Percentiles rank a stretch among this genome's conserved stretches.
These are phyloP conservation scores for Trichoderma brevicompactum DNA, from an alignment of 2,329 filamentous ascomycete species.

Conservation along the genomic window DNA sequence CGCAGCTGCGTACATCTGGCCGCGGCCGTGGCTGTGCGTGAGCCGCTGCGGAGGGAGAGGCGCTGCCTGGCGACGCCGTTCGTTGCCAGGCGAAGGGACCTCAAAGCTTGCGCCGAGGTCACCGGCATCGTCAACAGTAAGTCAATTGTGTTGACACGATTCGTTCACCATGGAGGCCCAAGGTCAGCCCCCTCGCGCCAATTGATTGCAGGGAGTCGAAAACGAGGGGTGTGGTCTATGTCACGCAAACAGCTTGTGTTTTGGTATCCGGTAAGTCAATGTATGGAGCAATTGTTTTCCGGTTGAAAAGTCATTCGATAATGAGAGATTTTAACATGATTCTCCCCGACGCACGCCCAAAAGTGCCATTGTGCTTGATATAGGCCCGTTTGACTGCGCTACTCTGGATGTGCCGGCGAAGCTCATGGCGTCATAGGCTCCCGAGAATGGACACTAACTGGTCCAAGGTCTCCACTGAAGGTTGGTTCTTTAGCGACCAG, in stretches of 20 bases:
- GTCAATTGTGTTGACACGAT: constrained; percentile 17
- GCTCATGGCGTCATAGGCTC: constrained; percentile 25
- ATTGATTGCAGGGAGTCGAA: constrained; percentile 11
- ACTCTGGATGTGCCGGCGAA: constrained; percentile 16
- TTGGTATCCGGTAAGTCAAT: background rate
- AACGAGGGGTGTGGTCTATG: background rate
- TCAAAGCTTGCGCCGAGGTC: constrained; percentile 18
- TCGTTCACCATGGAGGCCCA: constrained; percentile 15
- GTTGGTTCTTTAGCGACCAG: constrained; percentile 10
- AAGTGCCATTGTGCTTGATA: constrained; percentile 12
- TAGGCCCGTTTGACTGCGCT: constrained; percentile 8
- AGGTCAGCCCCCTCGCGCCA: constrained; percentile 10
- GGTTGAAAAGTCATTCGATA: background rate
- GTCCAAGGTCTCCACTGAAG: constrained; percentile 5
- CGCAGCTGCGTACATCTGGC: constrained; percentile 30
- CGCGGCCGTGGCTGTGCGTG: constrained; percentile 29
- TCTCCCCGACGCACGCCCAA: background rate
- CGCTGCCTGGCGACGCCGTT: constrained; percentile 22
- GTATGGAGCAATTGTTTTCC: background rate
- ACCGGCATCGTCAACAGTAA: constrained; percentile 19
- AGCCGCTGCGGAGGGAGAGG: constrained; percentile 27
- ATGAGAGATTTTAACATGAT: constrained; percentile 14
- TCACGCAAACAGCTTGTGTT: background rate
- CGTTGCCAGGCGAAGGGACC: constrained; percentile 25
- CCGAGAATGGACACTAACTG: background rate